Base-by-base conservation (phyloP, 106 monocot genomes). In the Dioscorea alata region DNA sequence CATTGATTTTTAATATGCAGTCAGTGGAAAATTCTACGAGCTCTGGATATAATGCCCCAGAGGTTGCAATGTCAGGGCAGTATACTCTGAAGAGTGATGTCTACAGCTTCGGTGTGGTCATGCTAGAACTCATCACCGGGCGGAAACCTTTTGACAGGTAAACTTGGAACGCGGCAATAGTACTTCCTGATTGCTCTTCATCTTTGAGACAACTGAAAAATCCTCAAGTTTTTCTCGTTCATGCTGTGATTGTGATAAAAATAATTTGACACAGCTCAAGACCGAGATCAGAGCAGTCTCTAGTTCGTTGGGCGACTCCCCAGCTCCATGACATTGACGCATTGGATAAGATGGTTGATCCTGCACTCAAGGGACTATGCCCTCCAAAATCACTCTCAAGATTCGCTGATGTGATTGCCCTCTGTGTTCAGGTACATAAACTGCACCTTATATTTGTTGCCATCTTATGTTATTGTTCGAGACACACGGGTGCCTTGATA, bases 281-380 rank as follows among this genome's bases (percentile, higher is more conserved):
- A 68, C 77, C 81, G 56, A 72, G 96, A 70, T 80, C 82, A 12
- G 92, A 96, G 69, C 96, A 96, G 74, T 78, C 81, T 24, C 70
- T 92, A 69, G 96, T 96, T 66, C 77, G 82, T 48, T 96, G 96
- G 96, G 91, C 96, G 2, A 82, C 86, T 64, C 96, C 95, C 49
- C 95, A 89, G 71, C 88, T 96, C 48, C 96, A 92, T 70, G 96
- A 96, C 78, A 92, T 96, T 19, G 89, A 96, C 63, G 88, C 96
- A 32, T 71, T 92, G 48, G 88, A 96, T 75, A 83, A 73, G 61
- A 96, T 96, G 96, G 96, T 96, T 32, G 96, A 96, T 72, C 88
- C 97, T 1, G 69, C 78, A 10, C 89, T 92, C 24, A 74, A 96
- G 75, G 96, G 96, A 7, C 80, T 96, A 9, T 96, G 82, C 71